Evolutionary conservation across 2,329 filamentous ascomycete genomes (phyloP).

Genomic region (Chaetomiaceae sp.): DNA sequence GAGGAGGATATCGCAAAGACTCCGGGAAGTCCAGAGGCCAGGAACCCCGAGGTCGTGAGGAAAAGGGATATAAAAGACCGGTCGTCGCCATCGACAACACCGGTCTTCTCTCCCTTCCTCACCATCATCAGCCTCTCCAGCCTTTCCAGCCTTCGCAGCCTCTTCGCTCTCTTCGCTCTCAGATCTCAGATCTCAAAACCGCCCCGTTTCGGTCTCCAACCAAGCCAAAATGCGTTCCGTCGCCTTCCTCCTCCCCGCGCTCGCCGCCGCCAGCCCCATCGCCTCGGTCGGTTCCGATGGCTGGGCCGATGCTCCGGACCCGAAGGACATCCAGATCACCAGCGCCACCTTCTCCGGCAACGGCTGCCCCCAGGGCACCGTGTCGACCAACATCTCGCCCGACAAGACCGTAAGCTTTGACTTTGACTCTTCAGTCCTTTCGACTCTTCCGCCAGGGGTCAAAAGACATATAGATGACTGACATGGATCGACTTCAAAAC

Average conservation of each 20-base stretch:
- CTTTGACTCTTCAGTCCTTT: too few relatives aligned
- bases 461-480: too few relatives aligned
- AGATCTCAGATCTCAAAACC: conserved; percentile 12
- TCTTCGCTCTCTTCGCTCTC: conserved; percentile 7
- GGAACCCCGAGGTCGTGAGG: conserved; percentile 2
- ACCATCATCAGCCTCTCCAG: conserved; percentile 21
- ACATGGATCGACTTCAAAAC: too few relatives aligned
- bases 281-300: conserved; percentile 25
- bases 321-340: conserved; percentile 38
- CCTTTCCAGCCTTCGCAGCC: conserved; percentile 15
- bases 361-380: conserved; percentile 41
- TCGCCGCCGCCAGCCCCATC: conserved; percentile 35
- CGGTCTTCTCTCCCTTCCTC: conserved; percentile 15
- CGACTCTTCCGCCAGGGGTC: too few relatives aligned
- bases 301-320: conserved; percentile 34
- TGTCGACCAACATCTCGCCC: conserved; percentile 39
- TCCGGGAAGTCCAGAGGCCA: background rate
- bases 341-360: conserved; percentile 39
- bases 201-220: too few relatives aligned
- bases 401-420: conserved; percentile 36
- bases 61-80: conserved; percentile 27
- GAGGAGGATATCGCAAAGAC: background rate
- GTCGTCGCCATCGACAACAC: conserved; percentile 15
- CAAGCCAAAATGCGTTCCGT: conserved; percentile 35
- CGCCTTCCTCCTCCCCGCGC: conserved; percentile 33